phyloP scores from a whole-genome alignment of 805 yeast genomes.

The Nakazawaea sp. region DNA sequence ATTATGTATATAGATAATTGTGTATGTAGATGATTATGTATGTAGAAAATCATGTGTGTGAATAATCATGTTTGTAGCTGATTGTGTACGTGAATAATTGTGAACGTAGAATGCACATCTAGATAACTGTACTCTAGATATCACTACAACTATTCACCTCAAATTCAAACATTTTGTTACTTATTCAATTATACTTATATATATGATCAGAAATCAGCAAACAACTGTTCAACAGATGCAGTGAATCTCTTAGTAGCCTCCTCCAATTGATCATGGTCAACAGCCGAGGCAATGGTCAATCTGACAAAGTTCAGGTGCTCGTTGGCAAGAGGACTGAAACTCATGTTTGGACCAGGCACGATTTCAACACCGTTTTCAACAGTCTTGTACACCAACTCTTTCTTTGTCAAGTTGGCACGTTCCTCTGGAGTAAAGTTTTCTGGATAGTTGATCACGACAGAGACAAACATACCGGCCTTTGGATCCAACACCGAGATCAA shows the following conservation, averaged over 20 bases:
- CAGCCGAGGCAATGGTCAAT: slow-evolving; percentile 52
- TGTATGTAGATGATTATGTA: no score
- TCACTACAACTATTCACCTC: no score
- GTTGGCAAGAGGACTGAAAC: slow-evolving; percentile 36
- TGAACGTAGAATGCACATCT: no score
- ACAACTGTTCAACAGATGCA: slow-evolving; percentile 39
- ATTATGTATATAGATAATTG: no score
- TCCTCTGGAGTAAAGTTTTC: slow-evolving; percentile 16
- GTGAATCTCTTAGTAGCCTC: slow-evolving; percentile 51
- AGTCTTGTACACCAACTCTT: slow-evolving; percentile 34
- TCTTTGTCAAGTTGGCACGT: slow-evolving; percentile 30
- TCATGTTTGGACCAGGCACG: slow-evolving; percentile 56
- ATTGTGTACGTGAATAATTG: no score
- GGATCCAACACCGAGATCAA: slow-evolving; percentile 41
- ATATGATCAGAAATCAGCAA: slow-evolving; percentile 15
- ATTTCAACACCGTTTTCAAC: slow-evolving; percentile 45
- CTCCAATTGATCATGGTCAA: slow-evolving; percentile 33
- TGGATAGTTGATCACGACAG: slow-evolving; percentile 31
- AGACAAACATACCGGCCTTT: slow-evolving; percentile 57
- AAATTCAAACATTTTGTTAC: background rate
- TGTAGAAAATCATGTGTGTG: no score
- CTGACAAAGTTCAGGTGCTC: slow-evolving; percentile 39
- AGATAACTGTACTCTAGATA: no score
- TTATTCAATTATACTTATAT: background rate
- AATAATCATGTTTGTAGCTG: no score